Base-by-base conservation (phyloP, 257 asterid species). In the Handroanthus guayacan region DNA sequence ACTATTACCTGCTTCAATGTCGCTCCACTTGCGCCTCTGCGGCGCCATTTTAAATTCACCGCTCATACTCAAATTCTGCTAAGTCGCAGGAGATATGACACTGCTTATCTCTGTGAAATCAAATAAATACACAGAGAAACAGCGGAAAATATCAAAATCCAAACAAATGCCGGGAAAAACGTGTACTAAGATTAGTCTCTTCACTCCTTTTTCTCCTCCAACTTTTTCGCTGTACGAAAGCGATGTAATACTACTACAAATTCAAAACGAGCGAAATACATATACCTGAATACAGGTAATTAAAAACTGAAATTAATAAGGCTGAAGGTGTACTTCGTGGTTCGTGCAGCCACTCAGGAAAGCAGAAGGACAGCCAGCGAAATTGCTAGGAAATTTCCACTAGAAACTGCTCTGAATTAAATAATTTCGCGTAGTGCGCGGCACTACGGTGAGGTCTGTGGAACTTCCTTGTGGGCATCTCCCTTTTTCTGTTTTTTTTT, bases 81-180 rank as follows among this genome's bases (percentile, higher is more conserved):
- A 44, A 62, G 85, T 82, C 91, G 93, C 95, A 89, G 91, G 91
- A 89, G 88, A 87, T 87, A 87, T 86, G 89, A 83, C 87, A 76
- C 88, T 78, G 9, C 48, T 60, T 9, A 69, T 16, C 54, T 58
- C 56, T 34, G 12, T 17, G 71, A 12, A 72, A 65, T 39, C 79
- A 55, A 51, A 73, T 45, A 56, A 39, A 54, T 36, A 11, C 17
- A 56, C 1, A 67, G 12, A 9, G 2, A 12, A 9, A n/a, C 48
- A 38, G 56, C 58, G 60, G 62, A 38, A 14, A 48, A 36, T 17
- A n/a, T 50, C 75, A 17, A 72, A 41, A 16, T 61, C 54, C 20
- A 47, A 3, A 73, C 52, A 63, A 65, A 75, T 56, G 76, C 67
- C 57, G 67, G 31, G 4, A 65, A 47, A 57, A 17, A 67, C 5